These are phyloP conservation scores for Cladosporium sp. DNA, from an alignment of 2,329 filamentous ascomycete genomes.

Conservation along the genomic window DNA sequence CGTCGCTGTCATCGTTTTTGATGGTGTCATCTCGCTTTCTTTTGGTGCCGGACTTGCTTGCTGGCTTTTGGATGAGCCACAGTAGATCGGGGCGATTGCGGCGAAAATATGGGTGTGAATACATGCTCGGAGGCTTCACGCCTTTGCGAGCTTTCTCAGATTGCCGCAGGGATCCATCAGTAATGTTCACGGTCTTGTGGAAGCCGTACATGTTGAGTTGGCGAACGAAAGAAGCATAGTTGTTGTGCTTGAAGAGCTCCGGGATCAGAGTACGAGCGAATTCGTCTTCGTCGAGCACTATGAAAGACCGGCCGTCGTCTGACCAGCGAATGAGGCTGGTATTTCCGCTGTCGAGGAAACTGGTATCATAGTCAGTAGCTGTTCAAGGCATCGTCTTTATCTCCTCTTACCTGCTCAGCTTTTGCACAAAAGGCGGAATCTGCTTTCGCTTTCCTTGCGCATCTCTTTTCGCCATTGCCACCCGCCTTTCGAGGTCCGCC, in stretches of 20 bases:
- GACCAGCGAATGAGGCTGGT: slow-evolving; percentile 96
- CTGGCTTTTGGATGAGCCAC: slow-evolving; percentile 95
- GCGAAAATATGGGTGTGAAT: slow-evolving; percentile 93
- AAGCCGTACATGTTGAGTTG: slow-evolving; percentile 58
- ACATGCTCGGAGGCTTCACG: slow-evolving; percentile 90
- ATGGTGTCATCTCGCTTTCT: slow-evolving; percentile 50
- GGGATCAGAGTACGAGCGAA: slow-evolving; percentile 69
- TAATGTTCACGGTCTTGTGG: slow-evolving; percentile 58
- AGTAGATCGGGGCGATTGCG: slow-evolving; percentile 85
- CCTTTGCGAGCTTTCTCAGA: slow-evolving; percentile 95
- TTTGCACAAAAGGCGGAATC: slow-evolving; percentile 96
- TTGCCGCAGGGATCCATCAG: slow-evolving; percentile 95
- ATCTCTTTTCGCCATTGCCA: slow-evolving; percentile 76
- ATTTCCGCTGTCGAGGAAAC: slow-evolving; percentile 90
- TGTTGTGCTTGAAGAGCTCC: slow-evolving; percentile 73
- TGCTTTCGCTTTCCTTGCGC: slow-evolving; percentile 86
- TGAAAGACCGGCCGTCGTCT: slow-evolving; percentile 90
- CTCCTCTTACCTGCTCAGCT: slow-evolving; percentile 76
- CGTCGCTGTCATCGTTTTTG: slow-evolving; percentile 65
- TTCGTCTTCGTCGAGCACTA: slow-evolving; percentile 92
- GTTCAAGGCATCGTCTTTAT: slow-evolving; percentile 18
- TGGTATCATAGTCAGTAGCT: slow-evolving; percentile 35
- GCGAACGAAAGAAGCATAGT: slow-evolving; percentile 70
- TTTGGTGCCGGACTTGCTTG: slow-evolving; percentile 54
- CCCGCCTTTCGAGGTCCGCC: slow-evolving; percentile 72